Conservation (phyloP, 1,139 yeast genomes). For the Debaryomyces coudertii region DNA sequence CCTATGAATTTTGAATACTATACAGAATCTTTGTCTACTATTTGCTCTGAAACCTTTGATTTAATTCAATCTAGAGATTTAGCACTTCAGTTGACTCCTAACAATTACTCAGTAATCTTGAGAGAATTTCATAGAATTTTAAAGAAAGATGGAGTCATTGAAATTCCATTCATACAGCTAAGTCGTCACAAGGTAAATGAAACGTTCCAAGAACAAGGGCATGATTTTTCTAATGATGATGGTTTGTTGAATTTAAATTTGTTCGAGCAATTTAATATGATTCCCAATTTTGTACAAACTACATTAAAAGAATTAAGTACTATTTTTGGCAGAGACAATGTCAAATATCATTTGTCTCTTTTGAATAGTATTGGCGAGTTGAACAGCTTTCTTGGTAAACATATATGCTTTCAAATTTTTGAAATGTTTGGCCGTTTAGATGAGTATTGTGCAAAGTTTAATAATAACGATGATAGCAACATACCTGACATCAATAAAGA, state of each 20-base stretch:
- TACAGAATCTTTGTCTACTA: slow-evolving; percentile 30
- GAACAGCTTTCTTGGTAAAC: slow-evolving; percentile 34
- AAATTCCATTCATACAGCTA: slow-evolving; percentile 33
- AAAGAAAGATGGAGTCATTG: slow-evolving; percentile 40
- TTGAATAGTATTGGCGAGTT: slow-evolving; percentile 37
- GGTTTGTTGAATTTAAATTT: slow-evolving; percentile 25
- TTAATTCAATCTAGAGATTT: slow-evolving; percentile 43
- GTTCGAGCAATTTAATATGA: slow-evolving; percentile 23
- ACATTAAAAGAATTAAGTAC: slow-evolving; percentile 27
- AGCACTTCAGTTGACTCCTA: slow-evolving; percentile 32
- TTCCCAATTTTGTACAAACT: slow-evolving; percentile 31
- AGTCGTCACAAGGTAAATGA: slow-evolving; percentile 23
- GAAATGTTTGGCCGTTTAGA: slow-evolving; percentile 41
- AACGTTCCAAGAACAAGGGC: not conserved
- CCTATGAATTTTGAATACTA: slow-evolving; percentile 45
- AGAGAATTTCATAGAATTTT: slow-evolving; percentile 41
- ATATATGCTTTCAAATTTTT: slow-evolving; percentile 33
- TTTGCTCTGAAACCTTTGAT: slow-evolving; percentile 37
- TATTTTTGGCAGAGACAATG: slow-evolving; percentile 40
- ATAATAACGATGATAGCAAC: slow-evolving; percentile 18
- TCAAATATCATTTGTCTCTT: slow-evolving; percentile 34
- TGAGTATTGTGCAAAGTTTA: slow-evolving; percentile 29
- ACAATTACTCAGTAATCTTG: slow-evolving; percentile 31
- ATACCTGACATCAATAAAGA: slow-evolving; percentile 18
- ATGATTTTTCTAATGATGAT: slow-evolving; percentile 1